These are phyloP conservation scores for Suillus weaverae DNA, from an alignment of 768 basidiomycete species.

Conservation along the genomic window DNA sequence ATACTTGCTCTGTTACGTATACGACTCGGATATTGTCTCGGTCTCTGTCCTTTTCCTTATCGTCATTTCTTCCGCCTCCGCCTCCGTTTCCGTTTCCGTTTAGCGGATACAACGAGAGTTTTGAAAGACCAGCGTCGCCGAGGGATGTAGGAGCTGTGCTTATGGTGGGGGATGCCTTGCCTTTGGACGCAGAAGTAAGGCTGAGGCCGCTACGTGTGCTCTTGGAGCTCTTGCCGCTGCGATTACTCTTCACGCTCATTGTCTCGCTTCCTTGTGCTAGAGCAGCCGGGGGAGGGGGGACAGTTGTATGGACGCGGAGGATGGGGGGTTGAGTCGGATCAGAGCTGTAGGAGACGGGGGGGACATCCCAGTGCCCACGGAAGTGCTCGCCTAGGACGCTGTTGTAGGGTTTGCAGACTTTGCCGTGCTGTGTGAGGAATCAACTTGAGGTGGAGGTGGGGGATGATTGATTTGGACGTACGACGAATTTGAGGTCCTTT, in stretches of 20 bases:
- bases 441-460: neutral
- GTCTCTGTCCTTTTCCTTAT: slow-evolving; percentile 21
- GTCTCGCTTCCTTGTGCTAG: slow-evolving; percentile 39
- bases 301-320: slow-evolving; percentile 40
- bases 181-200: slow-evolving; percentile 53
- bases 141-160: slow-evolving; percentile 47
- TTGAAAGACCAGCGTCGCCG: slow-evolving; percentile 46
- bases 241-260: slow-evolving; percentile 47
- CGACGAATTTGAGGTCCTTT: slow-evolving; percentile 92
- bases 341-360: slow-evolving; percentile 55
- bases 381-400: slow-evolving; percentile 89
- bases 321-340: slow-evolving; percentile 48
- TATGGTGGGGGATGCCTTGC: slow-evolving; percentile 48
- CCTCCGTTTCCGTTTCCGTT: slow-evolving; percentile 15
- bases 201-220: slow-evolving; percentile 60
- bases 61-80: slow-evolving; percentile 33
- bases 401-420: slow-evolving; percentile 92
- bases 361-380: slow-evolving; percentile 82
- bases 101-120: slow-evolving; percentile 49
- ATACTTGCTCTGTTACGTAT: slow-evolving; percentile 91
- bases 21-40: slow-evolving; percentile 53
- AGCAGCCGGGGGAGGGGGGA: slow-evolving; percentile 18
- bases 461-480: slow-evolving; percentile 36
- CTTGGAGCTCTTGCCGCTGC: slow-evolving; percentile 58
- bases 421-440: slow-evolving; percentile 62